Evolutionary conservation across 2,329 filamentous ascomycete genomes (phyloP).

Genomic region (Thelonectria blattea): DNA sequence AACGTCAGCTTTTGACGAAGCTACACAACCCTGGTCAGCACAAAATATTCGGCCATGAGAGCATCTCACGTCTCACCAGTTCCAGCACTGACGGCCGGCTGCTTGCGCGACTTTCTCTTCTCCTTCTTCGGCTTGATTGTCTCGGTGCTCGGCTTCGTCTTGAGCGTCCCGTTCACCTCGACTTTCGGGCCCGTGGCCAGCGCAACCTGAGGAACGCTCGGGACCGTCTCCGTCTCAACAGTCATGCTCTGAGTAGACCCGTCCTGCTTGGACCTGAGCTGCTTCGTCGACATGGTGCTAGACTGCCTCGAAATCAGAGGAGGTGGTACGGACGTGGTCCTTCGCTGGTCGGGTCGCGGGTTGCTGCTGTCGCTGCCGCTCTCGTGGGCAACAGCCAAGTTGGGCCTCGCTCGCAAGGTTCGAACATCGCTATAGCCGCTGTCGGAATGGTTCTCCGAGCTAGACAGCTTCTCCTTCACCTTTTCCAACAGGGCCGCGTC

Average conservation of each 20-base stretch:
- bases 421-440: conserved; percentile 47
- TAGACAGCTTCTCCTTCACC: conserved; percentile 55
- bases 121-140: conserved; percentile 95
- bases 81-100: conserved; percentile 71
- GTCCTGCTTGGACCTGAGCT: conserved; percentile 75
- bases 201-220: conserved; percentile 83
- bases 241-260: conserved; percentile 90
- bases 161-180: conserved; percentile 74
- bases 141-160: conserved; percentile 89
- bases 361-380: conserved; percentile 72
- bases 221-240: conserved; percentile 95
- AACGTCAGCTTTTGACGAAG: conserved; percentile 84
- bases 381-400: conserved; percentile 55
- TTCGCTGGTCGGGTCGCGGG: conserved; percentile 49
- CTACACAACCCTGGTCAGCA: conserved; percentile 23
- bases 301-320: conserved; percentile 69
- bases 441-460: conserved; percentile 51
- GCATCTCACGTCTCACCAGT: conserved; percentile 60
- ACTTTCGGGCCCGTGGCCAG: conserved; percentile 70
- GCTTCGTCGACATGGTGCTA: conserved; percentile 66
- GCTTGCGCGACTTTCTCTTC: conserved; percentile 79
- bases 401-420: conserved; percentile 54
- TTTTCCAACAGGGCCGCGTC: conserved; percentile 56
- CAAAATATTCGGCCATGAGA: conserved; percentile 14
- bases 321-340: conserved; percentile 56